These are phyloP conservation scores for Secale cereale DNA, from an alignment of 176 grass and related monocot species.

Conservation along the genomic window DNA sequence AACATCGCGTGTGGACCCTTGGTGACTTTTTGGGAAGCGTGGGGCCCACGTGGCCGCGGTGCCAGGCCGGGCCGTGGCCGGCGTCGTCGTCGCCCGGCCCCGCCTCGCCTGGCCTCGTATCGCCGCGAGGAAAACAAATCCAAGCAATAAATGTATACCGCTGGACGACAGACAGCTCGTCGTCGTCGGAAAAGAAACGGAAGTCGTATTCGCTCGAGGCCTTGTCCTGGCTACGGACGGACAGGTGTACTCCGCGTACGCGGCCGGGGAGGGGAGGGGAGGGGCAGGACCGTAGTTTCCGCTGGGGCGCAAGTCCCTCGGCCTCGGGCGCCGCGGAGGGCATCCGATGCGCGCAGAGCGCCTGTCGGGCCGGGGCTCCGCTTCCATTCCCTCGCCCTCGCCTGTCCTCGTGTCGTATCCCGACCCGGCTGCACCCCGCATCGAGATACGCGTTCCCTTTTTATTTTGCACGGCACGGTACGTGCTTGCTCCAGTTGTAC, in stretches of 20 bases:
- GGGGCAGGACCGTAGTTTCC: conserved; percentile 11
- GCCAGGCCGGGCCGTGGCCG: neutral
- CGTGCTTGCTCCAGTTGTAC: too few relatives aligned
- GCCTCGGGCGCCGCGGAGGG: conserved; percentile 6
- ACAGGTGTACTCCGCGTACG: neutral
- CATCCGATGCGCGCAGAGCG: conserved; percentile 36
- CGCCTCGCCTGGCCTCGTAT: neutral
- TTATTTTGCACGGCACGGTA: too few relatives aligned
- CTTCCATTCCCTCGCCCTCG: conserved; percentile 15
- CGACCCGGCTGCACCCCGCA: neutral
- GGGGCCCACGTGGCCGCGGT: neutral
- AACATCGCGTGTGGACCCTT: neutral
- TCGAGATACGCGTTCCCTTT: neutral
- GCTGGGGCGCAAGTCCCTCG: neutral
- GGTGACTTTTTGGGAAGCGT: neutral
- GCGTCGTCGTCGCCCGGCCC: too few relatives aligned
- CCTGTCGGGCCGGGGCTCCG: conserved; percentile 21
- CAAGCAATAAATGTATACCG: neutral
- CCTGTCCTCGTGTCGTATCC: neutral
- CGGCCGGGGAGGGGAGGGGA: neutral
- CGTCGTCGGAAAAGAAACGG: neutral
- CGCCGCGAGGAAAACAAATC: neutral
- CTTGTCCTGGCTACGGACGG: too few relatives aligned
- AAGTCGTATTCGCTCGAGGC: neutral
- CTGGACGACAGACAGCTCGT: too few relatives aligned